Percentiles rank a stretch among this genome's conserved stretches.
Evolutionary conservation across 2,329 filamentous ascomycete species (phyloP).

Genomic region (Cordyceps farinosa): DNA sequence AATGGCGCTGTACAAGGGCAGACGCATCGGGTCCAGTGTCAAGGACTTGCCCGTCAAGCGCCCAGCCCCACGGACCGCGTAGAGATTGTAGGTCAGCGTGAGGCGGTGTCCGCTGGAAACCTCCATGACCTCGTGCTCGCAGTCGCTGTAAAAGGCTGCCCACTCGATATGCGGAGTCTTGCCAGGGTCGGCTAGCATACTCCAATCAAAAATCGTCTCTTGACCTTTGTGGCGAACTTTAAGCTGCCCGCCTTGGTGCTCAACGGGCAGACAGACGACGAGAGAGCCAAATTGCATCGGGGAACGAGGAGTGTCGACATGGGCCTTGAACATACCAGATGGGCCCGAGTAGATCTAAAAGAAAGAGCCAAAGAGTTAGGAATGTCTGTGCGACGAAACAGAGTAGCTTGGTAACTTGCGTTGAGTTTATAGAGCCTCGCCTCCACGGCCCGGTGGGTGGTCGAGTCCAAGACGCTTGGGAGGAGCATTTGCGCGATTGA

Average conservation of each 20-base stretch:
- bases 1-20: neutral
- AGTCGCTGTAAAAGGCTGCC: conserved; percentile 53
- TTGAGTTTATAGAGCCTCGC: conserved; percentile 59
- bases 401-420: conserved; percentile 28
- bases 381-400: neutral
- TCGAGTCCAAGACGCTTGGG: conserved; percentile 23
- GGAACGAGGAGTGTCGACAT: conserved; percentile 52
- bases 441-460: conserved; percentile 34
- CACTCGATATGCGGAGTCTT: conserved; percentile 33
- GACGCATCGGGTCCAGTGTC: conserved; percentile 11
- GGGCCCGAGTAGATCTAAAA: conserved; percentile 48
- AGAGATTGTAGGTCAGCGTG: conserved; percentile 60
- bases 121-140: conserved; percentile 49
- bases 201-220: conserved; percentile 40
- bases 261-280: conserved; percentile 45
- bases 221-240: conserved; percentile 39
- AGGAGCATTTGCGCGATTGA: conserved; percentile 45
- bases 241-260: conserved; percentile 40
- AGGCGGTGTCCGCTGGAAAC: conserved; percentile 50
- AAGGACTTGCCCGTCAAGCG: conserved; percentile 12
- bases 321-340: conserved; percentile 46
- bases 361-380: neutral
- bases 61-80: conserved; percentile 29
- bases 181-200: neutral
- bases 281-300: conserved; percentile 49